Evolutionary conservation across 2,329 filamentous ascomycete species (phyloP).

Genomic region (Acrodontium crateriforme): DNA sequence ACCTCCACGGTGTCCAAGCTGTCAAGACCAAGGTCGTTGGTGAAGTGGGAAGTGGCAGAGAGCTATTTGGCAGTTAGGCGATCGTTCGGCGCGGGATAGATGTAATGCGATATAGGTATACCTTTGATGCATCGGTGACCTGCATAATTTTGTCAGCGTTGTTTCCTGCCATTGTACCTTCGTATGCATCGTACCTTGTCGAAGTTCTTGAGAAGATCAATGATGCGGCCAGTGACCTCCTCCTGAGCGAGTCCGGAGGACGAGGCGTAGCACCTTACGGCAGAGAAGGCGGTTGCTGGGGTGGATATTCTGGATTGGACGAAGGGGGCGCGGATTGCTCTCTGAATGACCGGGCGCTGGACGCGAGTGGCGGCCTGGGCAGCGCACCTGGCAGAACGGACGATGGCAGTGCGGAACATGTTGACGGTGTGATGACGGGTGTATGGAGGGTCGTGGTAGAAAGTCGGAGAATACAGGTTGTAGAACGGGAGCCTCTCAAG

Average conservation of each 20-base stretch:
- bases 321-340: slow-evolving; percentile 43
- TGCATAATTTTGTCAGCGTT: slow-evolving; percentile 24
- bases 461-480: background rate
- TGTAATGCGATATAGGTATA: slow-evolving; percentile 19
- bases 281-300: slow-evolving; percentile 51
- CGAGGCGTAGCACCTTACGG: slow-evolving; percentile 76
- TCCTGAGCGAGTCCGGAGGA: slow-evolving; percentile 62
- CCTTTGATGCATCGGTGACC: slow-evolving; percentile 49
- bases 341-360: slow-evolving; percentile 41
- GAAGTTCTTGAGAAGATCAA: slow-evolving; percentile 86
- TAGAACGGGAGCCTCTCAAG: too few relatives aligned
- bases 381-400: slow-evolving; percentile 55
- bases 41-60: slow-evolving; percentile 72
- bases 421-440: slow-evolving; percentile 22
- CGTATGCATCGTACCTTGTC: slow-evolving; percentile 61
- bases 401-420: slow-evolving; percentile 83
- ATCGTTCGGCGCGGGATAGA: background rate
- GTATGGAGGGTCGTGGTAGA: slow-evolving; percentile 2
- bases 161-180: slow-evolving; percentile 4
- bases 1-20: slow-evolving; percentile 98
- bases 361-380: slow-evolving; percentile 27
- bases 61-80: slow-evolving; percentile 45
- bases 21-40: slow-evolving; percentile 93
- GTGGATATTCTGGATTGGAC: slow-evolving; percentile 46
- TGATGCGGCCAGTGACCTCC: slow-evolving; percentile 83